phyloP scores from a whole-genome alignment of 345 rosid genomes.

The Eucalyptus curtisii region DNA sequence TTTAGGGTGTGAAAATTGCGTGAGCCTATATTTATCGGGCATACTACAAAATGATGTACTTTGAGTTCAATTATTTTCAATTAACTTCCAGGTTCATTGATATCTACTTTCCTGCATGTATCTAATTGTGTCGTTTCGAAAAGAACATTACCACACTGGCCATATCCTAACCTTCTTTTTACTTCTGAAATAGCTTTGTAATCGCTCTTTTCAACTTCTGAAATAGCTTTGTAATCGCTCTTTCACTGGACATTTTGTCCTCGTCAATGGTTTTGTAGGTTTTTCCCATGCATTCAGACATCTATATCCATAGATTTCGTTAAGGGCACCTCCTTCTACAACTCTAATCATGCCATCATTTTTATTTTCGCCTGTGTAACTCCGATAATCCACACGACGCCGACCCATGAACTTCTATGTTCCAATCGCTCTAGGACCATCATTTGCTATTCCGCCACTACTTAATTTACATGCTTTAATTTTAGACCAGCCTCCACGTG shows the following conservation, averaged over 20 bases:
- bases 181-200: neutral
- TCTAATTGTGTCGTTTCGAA: too few relatives aligned
- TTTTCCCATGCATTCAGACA: neutral
- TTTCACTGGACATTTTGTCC: rapidly evolving
- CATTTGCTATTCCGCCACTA: neutral
- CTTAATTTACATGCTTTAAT: neutral
- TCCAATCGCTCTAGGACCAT: neutral
- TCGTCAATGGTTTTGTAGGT: neutral
- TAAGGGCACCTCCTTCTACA: neutral
- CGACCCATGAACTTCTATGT: neutral
- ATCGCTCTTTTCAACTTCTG: neutral
- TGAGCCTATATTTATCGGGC: neutral
- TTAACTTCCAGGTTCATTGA: neutral
- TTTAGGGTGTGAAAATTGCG: neutral
- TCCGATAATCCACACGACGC: neutral
- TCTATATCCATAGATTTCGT: neutral
- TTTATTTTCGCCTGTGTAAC: neutral
- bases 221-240: neutral
- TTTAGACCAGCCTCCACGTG: neutral
- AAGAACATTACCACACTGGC: neutral
- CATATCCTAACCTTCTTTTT: neutral
- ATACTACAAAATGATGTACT: neutral
- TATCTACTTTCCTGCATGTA: neutral
- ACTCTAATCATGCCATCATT: neutral
- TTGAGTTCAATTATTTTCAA: neutral